These are phyloP conservation scores for Neurospora sp. DNA, from an alignment of 495 filamentous ascomycete species.

Conservation along the genomic window DNA sequence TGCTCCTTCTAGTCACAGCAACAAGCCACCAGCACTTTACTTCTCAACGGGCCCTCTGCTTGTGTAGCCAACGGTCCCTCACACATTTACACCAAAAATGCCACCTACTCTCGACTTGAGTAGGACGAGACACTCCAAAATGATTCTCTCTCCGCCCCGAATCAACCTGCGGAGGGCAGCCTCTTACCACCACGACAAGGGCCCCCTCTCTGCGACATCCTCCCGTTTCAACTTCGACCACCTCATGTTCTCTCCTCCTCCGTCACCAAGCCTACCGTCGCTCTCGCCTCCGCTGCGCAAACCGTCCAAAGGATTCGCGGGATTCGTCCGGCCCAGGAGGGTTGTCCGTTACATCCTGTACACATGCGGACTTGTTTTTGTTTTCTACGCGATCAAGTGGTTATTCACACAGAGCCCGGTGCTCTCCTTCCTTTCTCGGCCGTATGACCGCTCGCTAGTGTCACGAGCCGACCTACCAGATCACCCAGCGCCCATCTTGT, in stretches of 20 bases:
- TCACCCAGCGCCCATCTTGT: conserved; percentile 47
- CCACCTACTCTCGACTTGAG: conserved; percentile 39
- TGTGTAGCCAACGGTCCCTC: not conserved
- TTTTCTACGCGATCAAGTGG: conserved; percentile 24
- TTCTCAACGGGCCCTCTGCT: not conserved
- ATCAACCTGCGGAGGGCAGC: conserved; percentile 40
- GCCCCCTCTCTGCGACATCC: conserved; percentile 42
- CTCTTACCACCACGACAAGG: conserved; percentile 39
- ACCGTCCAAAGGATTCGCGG: conserved; percentile 22
- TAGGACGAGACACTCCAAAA: conserved; percentile 37
- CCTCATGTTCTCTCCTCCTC: conserved; percentile 51
- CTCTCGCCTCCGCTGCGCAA: conserved; percentile 52
- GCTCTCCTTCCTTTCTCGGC: conserved; percentile 18
- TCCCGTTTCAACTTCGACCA: conserved; percentile 52
- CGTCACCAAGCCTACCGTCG: conserved; percentile 54
- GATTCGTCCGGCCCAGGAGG: conserved; percentile 33
- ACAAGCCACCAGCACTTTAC: not conserved
- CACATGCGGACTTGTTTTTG: conserved; percentile 25
- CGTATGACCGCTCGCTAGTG: conserved; percentile 36
- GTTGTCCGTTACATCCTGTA: conserved; percentile 36
- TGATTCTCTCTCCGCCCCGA: conserved; percentile 39
- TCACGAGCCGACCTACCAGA: conserved; percentile 40
- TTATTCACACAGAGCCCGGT: conserved; percentile 12
- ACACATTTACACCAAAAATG: conserved; percentile 22
- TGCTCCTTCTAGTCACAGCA: not conserved